phyloP scores from a whole-genome alignment of 306 rosid genomes.

The Nissolia schottii region DNA sequence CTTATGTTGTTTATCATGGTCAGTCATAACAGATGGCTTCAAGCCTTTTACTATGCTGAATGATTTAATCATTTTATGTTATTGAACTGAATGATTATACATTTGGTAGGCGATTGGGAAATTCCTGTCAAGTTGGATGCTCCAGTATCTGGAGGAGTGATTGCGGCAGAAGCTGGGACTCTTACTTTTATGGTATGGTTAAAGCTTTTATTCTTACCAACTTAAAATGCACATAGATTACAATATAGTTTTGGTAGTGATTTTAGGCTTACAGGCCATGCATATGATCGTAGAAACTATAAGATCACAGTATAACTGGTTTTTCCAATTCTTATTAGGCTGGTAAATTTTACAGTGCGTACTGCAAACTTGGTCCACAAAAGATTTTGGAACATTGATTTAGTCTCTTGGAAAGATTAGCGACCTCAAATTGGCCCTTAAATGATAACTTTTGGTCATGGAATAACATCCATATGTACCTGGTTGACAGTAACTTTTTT shows the following conservation, averaged over 20 bases:
- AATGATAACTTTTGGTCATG: background rate
- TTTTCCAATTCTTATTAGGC: background rate
- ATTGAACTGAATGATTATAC: slow-evolving; percentile 21
- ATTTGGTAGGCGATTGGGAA: slow-evolving; percentile 43
- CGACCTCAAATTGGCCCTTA: background rate
- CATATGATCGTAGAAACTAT: background rate
- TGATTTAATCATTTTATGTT: background rate
- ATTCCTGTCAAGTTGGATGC: slow-evolving; percentile 79
- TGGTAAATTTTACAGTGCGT: background rate
- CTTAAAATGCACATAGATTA: background rate
- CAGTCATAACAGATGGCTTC: background rate
- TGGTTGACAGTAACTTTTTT: background rate
- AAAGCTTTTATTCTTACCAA: slow-evolving; percentile 11
- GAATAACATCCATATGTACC: background rate
- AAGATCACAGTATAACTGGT: background rate
- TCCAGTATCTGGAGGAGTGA: slow-evolving; percentile 94
- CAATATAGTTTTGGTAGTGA: background rate
- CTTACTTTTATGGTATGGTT: slow-evolving; percentile 83
- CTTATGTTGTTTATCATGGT: background rate
- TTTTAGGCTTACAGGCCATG: background rate
- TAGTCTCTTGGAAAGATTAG: background rate
- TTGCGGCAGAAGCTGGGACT: slow-evolving; percentile 92
- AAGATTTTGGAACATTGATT: background rate
- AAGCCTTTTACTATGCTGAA: slow-evolving; percentile 6
- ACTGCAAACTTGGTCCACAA: background rate